Base-by-base conservation (phyloP, 768 basidiomycete species). In the Phlebiopsis gigantea region DNA sequence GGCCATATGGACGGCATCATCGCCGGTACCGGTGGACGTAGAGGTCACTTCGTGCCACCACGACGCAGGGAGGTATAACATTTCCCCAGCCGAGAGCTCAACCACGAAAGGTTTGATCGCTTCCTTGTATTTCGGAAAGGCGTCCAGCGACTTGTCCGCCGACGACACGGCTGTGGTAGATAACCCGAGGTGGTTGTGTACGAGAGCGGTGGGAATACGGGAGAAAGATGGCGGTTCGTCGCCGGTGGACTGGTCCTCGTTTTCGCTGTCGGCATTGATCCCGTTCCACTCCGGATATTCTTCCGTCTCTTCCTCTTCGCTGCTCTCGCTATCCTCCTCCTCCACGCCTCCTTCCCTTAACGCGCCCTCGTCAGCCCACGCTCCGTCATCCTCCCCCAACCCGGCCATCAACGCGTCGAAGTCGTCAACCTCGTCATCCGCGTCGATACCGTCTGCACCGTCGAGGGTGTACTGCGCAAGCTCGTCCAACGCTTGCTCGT, bases 1-100 rank as follows among this genome's bases (percentile, higher is more conserved):
- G 29, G 68, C 68, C 68, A 69, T 69, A 50, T 68, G 67, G 17
- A 69, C 61, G 43, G 44, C 61, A 19, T 59, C 42, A 26, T 53
- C 55, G 28, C 53, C 61, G 14, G 24, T 47, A 9, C 48, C 25
- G 14, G 62, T 59, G 10, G 63, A 59, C 12, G 65, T 64, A 14
- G 69, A 70, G 3, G 69, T 68, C 22, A 70, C 69, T 43, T 70
- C 69, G 56, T 70, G 69, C 65, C 67, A 68, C 69, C 69, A 68
- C 28, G 67, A 68, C 22, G 67, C 67, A 7, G 69, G 69, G 4
- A 70, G 64, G 31, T 70, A 70, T 22, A 70, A 60, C 65, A 68
- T 68, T 51, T 70, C 66, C n/a, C 66, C 68, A 14, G 68, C 68
- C 25, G 63, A 50, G 15, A 68, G 65, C 47, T 68, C 63, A 43